Base-by-base conservation (phyloP, 139 green algal species). In the Dunaliella primolecta region DNA sequence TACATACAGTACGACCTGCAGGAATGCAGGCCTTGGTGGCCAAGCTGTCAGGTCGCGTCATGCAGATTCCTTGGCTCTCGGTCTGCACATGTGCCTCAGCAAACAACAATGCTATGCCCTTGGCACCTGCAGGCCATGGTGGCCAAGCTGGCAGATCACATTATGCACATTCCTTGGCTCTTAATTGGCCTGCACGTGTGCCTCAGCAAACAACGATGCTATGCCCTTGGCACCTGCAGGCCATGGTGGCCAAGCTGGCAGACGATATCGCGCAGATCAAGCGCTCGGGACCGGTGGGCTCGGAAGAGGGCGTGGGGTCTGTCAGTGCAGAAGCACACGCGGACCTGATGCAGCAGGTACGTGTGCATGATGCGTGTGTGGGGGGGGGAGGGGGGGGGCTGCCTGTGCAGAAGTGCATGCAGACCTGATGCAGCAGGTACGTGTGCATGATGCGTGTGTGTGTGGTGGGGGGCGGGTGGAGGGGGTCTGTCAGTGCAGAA, bases 221-320 rank as follows among this genome's bases (percentile, higher is more conserved):
- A n/a, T n/a, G n/a, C n/a, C n/a, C n/a, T n/a, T n/a, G n/a, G n/a
- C 46, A 64, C 72, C 15, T 36, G 83, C 83, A 86, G 83, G 75
- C 3, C 74, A 78, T 82, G 31, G 35, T 86, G 3, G 56, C 81
- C n/a, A 71, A 55, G 24, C 75, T 91, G 55, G 78, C 87, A 7
- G 87, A 86, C 7, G 84, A 91, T 21, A 83, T 91, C 30, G 55
- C 79, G 21, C 82, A 81, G 27, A 80, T 91, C n/a, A 91, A 89
- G 87, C 37, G n/a, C 24, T 36, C 31, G 33, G 2, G 79, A 79
- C 23, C 71, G n/a, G 29, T 31, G 11, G 21, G 55, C 21, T 36
- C 31, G 31, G 80, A 25, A 11, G 31, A 37, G 2, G 27, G 75
- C 38, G 75, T 30, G 23, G 35, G 77, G 34, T 64, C 36, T 64